Conservation (phyloP, 2,329 filamentous ascomycete species). For the Colletotrichum tanaceti region DNA sequence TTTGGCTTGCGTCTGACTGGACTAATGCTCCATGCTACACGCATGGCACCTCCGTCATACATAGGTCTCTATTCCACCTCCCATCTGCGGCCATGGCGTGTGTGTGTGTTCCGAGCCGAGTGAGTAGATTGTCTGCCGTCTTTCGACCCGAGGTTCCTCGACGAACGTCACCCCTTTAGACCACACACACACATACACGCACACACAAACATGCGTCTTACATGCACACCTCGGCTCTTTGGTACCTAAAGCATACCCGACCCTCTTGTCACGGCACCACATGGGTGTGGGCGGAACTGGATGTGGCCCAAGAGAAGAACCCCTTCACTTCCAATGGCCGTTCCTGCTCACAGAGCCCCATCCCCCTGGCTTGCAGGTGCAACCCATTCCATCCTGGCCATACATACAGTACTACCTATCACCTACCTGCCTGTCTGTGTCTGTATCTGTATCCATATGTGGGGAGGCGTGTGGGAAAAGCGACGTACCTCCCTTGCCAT, state of each 20-base stretch:
- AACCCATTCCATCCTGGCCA: conserved; percentile 21
- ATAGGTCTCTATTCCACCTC: conserved; percentile 5
- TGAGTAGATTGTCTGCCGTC: conserved; percentile 13
- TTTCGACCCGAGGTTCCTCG: conserved; percentile 27
- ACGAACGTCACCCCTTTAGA: conserved; percentile 20
- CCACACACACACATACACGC: neutral
- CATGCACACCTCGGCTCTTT: conserved; percentile 28
- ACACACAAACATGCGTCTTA: conserved; percentile 19
- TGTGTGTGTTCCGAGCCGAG: conserved; percentile 12
- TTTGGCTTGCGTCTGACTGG: conserved; percentile 34
- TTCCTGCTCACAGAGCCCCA: conserved; percentile 41
- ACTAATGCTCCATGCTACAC: conserved; percentile 23
- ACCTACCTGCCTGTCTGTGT: too few species aligned
- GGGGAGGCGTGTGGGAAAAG: too few species aligned
- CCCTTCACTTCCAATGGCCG: conserved; percentile 30
- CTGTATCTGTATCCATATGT: too few species aligned
- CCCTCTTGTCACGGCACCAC: conserved; percentile 30
- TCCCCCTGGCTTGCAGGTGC: conserved; percentile 38
- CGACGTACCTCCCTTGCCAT: conserved; percentile 21
- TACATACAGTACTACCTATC: neutral
- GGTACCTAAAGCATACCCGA: conserved; percentile 28
- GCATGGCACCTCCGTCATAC: conserved; percentile 36
- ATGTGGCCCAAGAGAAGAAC: conserved; percentile 2
- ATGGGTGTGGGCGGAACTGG: conserved; percentile 33
- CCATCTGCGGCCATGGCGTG: conserved; percentile 30